phyloP scores from a whole-genome alignment of 805 yeast species.

The Wickerhamiella spandovensis region DNA sequence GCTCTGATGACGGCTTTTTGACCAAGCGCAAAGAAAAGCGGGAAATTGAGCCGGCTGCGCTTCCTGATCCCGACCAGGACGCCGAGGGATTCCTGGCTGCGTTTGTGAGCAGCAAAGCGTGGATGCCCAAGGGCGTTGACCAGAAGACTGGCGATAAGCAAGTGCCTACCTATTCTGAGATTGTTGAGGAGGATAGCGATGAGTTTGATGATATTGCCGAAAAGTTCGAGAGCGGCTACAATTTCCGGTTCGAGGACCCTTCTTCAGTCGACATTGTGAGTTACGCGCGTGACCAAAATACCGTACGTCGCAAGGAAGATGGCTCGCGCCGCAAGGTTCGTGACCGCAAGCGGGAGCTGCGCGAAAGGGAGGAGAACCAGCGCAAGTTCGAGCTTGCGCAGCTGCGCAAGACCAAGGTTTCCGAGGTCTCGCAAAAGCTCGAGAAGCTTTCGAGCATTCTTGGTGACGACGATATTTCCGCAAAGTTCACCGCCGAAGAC shows the following conservation, averaged over 20 bases:
- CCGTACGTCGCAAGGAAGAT: slow-evolving; percentile 68
- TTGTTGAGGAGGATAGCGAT: slow-evolving; percentile 53
- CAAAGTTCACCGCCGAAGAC: slow-evolving; percentile 59
- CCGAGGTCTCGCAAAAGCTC: slow-evolving; percentile 61
- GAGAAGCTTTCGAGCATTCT: slow-evolving; percentile 52
- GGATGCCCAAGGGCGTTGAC: slow-evolving; percentile 70
- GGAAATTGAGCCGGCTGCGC: slow-evolving; percentile 23
- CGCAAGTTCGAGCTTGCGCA: slow-evolving; percentile 50
- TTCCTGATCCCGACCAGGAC: slow-evolving; percentile 58
- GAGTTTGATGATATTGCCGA: slow-evolving; percentile 90
- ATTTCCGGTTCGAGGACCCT: slow-evolving; percentile 90
- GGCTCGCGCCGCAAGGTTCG: slow-evolving; percentile 71
- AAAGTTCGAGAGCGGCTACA: slow-evolving; percentile 79
- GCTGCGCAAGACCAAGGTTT: slow-evolving; percentile 63
- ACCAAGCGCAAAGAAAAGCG: slow-evolving; percentile 41
- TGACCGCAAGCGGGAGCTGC: slow-evolving; percentile 48
- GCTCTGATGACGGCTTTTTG: slow-evolving; percentile 36
- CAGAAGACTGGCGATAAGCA: slow-evolving; percentile 35
- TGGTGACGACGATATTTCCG: slow-evolving; percentile 48
- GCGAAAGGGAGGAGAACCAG: slow-evolving; percentile 37
- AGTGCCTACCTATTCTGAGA: slow-evolving; percentile 23
- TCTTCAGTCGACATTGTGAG: slow-evolving; percentile 81
- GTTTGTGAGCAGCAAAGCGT: slow-evolving; percentile 65
- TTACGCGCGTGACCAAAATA: slow-evolving; percentile 86
- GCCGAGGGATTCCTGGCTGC: slow-evolving; percentile 59